Conservation (phyloP, 129 eudicot genomes). For the Arctium lappa region DNA sequence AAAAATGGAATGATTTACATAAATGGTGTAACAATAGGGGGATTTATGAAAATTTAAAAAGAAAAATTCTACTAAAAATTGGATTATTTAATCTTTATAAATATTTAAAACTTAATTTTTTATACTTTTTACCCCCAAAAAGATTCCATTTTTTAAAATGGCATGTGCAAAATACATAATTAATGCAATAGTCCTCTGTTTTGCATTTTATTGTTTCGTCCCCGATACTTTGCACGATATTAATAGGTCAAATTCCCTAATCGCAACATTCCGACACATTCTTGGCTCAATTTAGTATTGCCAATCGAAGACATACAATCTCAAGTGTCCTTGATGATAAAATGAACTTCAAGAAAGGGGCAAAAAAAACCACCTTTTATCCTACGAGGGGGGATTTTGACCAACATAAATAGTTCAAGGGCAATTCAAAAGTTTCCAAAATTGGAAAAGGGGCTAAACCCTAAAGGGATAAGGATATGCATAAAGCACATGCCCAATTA, state of each 20-base stretch:
- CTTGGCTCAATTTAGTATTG: too few relatives aligned
- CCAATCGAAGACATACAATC: background rate
- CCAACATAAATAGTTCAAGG: conserved; percentile 22
- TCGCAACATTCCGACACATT: too few relatives aligned
- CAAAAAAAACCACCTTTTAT: background rate
- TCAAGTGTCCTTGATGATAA: background rate
- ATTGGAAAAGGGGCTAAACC: conserved; percentile 1
- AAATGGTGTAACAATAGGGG: background rate
- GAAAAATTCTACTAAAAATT: background rate
- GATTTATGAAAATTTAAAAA: background rate
- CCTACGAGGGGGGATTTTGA: conserved; percentile 13
- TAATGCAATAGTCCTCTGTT: too few relatives aligned
- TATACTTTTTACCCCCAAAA: too few relatives aligned
- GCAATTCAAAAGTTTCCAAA: background rate
- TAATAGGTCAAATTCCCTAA: too few relatives aligned
- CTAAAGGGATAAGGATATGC: conserved; percentile 11
- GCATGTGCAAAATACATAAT: too few relatives aligned
- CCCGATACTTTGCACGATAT: too few relatives aligned
- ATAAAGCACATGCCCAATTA: conserved; percentile 6
- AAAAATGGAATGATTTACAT: background rate
- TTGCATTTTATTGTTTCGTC: too few relatives aligned
- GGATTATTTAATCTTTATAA: background rate
- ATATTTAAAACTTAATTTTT: background rate
- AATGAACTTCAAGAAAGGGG: background rate
- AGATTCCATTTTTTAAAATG: too few relatives aligned